These are phyloP conservation scores for Nicotiana paniculata DNA, from an alignment of 257 asterid species.

Conservation along the genomic window DNA sequence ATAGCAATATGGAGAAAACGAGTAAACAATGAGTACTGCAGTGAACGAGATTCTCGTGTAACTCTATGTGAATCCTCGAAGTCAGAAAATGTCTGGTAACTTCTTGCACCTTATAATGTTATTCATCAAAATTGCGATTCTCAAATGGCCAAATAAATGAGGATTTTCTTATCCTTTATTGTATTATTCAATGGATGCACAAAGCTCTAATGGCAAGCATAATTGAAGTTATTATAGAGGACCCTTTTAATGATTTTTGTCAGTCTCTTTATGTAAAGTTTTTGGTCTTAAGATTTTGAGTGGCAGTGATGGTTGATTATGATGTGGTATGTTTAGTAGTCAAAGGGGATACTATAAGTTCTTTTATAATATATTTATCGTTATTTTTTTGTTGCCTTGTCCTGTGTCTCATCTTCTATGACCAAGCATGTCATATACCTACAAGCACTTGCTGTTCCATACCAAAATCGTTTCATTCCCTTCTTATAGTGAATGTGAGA, in stretches of 20 bases:
- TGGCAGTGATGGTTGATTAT: neutral
- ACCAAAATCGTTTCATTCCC: neutral
- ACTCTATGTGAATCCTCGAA: conserved; percentile 20
- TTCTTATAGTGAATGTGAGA: neutral
- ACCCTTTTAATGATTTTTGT: neutral
- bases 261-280: neutral
- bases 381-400: neutral
- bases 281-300: neutral
- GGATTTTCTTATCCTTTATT: neutral
- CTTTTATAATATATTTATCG: neutral
- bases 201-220: neutral
- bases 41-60: conserved; percentile 23
- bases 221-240: neutral
- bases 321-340: neutral
- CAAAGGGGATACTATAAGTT: neutral
- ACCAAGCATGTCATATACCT: neutral
- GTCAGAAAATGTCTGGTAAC: conserved; percentile 30
- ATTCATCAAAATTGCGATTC: neutral
- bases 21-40: conserved; percentile 20
- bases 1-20: conserved; percentile 42
- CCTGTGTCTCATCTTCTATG: neutral
- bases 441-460: conserved; percentile 4
- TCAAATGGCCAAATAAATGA: neutral
- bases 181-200: neutral
- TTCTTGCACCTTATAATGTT: neutral